phyloP scores from a whole-genome alignment of 345 rosid species.

The Salix caprea region DNA sequence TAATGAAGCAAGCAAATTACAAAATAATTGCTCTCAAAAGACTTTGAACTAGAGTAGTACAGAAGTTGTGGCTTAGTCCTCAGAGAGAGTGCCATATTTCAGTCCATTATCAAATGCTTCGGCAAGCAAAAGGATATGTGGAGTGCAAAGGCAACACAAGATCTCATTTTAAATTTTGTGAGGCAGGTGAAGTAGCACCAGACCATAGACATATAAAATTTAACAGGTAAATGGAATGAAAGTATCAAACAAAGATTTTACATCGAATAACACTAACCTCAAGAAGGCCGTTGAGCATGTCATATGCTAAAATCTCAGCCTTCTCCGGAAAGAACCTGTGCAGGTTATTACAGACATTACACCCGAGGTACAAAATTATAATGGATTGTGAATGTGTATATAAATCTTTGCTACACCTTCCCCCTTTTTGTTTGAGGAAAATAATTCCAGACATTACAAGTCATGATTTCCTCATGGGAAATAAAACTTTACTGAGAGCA shows the following conservation, averaged over 20 bases:
- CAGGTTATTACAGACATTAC: constrained; percentile 17
- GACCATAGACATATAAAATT: background rate
- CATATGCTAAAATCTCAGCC: constrained; percentile 61
- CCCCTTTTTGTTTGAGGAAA: background rate
- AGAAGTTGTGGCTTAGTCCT: background rate
- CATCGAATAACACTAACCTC: constrained; percentile 37
- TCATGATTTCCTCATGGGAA: too few species aligned
- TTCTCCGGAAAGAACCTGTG: constrained; percentile 83
- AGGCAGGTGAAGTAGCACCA: background rate
- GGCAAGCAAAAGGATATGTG: background rate
- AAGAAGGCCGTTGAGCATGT: constrained; percentile 56
- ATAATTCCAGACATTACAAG: background rate
- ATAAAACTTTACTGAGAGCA: background rate
- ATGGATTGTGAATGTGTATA: background rate
- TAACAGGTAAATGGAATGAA: background rate
- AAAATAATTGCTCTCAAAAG: constrained; percentile 2
- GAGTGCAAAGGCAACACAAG: background rate
- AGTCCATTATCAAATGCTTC: background rate
- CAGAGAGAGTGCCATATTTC: background rate
- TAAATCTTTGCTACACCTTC: background rate
- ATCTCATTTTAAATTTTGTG: background rate
- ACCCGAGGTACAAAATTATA: constrained; percentile 7
- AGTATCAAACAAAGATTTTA: background rate
- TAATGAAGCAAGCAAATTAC: constrained; percentile 4
- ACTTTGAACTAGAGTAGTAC: background rate